Evolutionary conservation across 805 yeast species (phyloP), one percentile per base, ranked within the genome.

Genomic region (Dipodascus albidus): DNA sequence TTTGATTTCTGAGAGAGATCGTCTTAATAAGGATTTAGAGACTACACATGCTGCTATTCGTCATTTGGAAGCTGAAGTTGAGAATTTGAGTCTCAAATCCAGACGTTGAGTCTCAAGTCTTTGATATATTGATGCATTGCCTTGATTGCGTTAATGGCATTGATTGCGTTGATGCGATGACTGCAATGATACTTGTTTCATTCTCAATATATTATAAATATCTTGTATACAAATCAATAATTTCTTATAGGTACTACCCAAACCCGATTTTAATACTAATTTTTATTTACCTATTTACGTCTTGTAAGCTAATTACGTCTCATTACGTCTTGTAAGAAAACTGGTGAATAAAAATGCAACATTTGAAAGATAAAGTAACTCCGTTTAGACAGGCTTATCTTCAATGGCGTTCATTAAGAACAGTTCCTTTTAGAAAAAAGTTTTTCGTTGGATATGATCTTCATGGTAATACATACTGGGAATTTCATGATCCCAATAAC

Each of bases 21-120:
- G 96, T 69, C 78, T 93, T 67, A 93, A 93, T 72, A 85, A 85
- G 70, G 99, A 93, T 70, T 78, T 93, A 63, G 96, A 91, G 63
- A 88, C 85, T 61, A 80, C 90, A 71, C 96, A 89, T 54, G 60
- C 68, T 3, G 55, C 62, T 33, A 67, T 70, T 58, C 63, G 71
- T 51, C 60, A 59, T 53, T 63, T 71, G 50, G 72, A 71, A 57
- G 61, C 63, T 54, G 69, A 66, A 53, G 58, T 61, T 33, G 69
- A 65, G 51, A 55, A 49, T 35, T 48, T 60, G 57, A 52, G 54
- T 19, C 42, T 55, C 42, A 55, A 56, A 48, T 50, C 53, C 48
- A 60, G 58, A 55, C 60, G 62, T 17, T 60, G n/a, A n/a, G n/a
- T n/a, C n/a, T n/a, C n/a, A n/a, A n/a, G n/a, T n/a, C n/a, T n/a